Conservation (phyloP, 2,329 filamentous ascomycete genomes). For the Verticillium zaregamsianum region DNA sequence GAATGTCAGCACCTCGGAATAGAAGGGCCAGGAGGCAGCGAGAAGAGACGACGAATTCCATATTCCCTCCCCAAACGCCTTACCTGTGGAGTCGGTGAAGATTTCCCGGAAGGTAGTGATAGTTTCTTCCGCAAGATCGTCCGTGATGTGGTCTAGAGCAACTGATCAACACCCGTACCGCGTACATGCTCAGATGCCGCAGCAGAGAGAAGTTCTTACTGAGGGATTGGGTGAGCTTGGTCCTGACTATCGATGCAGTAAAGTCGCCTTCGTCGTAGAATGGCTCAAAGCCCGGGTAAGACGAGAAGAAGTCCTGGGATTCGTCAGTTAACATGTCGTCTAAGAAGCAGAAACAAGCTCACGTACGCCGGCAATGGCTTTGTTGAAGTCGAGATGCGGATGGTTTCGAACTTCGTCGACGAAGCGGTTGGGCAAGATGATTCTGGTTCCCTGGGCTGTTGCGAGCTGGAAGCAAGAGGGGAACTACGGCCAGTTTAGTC, state of each 20-base stretch:
- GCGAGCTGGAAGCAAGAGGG: not conserved
- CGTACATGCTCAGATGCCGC: not conserved
- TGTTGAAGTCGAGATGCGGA: not conserved
- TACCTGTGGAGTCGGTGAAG: not conserved
- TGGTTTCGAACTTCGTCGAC: not conserved
- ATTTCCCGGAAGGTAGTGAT: not conserved
- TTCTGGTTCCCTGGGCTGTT: not conserved
- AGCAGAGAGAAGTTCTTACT: constrained; percentile 14
- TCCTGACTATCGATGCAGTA: not conserved
- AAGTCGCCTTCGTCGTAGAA: not conserved
- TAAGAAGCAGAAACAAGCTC: not conserved
- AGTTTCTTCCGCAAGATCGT: not conserved
- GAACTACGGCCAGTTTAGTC: not conserved
- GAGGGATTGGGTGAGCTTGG: not conserved
- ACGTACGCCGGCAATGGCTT: not conserved
- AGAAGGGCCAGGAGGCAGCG: too few species aligned
- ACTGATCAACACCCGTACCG: not conserved
- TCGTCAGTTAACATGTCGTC: not conserved
- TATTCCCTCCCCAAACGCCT: not conserved
- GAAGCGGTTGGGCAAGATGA: not conserved
- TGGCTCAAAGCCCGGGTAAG: not conserved
- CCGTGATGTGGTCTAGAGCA: not conserved
- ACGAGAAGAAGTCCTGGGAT: not conserved
- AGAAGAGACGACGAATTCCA: not conserved
- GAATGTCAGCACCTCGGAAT: not conserved